Percentiles rank a stretch among this genome's conserved stretches.
phyloP scores from a whole-genome alignment of 768 basidiomycete genomes.

The Tylopilus intermedius region DNA sequence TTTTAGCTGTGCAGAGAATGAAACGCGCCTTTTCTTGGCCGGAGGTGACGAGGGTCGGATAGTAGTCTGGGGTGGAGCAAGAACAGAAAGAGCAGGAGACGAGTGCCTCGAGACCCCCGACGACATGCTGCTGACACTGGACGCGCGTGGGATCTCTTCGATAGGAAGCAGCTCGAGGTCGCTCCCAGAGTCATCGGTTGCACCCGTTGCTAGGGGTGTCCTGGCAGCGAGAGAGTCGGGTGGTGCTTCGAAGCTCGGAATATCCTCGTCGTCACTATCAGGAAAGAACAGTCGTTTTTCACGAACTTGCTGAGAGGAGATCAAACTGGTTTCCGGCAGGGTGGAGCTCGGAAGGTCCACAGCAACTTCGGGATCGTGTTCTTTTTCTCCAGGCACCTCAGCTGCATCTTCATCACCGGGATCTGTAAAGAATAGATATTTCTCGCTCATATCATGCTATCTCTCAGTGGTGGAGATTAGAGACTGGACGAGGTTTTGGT shows the following conservation, averaged over 20 bases:
- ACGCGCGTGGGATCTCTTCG: constrained; percentile 34
- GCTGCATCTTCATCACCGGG: constrained; percentile 46
- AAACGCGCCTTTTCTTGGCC: constrained; percentile 51
- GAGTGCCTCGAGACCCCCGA: constrained; percentile 27
- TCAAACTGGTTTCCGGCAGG: not conserved
- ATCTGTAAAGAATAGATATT: constrained; percentile 53
- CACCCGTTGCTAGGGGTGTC: constrained; percentile 30
- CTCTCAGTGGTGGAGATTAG: not conserved
- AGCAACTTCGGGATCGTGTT: constrained; percentile 7
- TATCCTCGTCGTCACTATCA: constrained; percentile 43
- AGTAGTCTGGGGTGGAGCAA: constrained; percentile 9
- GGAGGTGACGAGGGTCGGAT: constrained; percentile 31
- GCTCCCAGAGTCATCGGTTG: too few species aligned
- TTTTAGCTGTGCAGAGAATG: constrained; percentile 20
- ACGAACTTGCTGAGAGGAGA: constrained; percentile 12
- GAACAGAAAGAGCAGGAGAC: constrained; percentile 23
- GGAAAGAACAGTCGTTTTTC: constrained; percentile 37
- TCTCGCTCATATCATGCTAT: constrained; percentile 10
- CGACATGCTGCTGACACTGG: constrained; percentile 38
- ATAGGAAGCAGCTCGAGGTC: constrained; percentile 18
- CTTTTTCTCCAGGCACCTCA: not conserved
- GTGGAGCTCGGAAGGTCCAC: not conserved
- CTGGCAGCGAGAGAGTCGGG: not conserved
- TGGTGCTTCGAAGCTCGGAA: constrained; percentile 12
- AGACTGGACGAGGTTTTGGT: not conserved